A percentile compares a stretch with the other conserved stretches of the same genome.
phyloP scores from a whole-genome alignment of 768 basidiomycete genomes.

The Boletus rubescentipes region DNA sequence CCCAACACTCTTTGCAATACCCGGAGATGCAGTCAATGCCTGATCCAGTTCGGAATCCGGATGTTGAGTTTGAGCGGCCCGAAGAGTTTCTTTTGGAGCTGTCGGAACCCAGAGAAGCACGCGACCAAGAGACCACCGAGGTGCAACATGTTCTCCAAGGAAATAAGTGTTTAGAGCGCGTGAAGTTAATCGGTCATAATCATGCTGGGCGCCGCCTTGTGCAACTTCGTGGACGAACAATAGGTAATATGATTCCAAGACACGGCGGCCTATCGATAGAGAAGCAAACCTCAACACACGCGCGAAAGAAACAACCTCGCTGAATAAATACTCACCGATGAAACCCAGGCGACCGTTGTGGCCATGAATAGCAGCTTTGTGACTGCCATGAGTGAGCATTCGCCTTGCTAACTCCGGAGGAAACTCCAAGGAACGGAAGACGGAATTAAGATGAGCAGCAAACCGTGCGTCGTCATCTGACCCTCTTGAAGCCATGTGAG shows the following conservation, averaged over 20 bases:
- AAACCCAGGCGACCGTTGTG: constrained; percentile 75
- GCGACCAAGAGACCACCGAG: constrained; percentile 70
- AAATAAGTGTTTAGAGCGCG: constrained; percentile 66
- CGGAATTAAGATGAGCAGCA: constrained; percentile 55
- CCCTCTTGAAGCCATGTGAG: not conserved
- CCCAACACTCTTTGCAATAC: constrained; percentile 55
- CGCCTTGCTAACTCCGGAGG: constrained; percentile 68
- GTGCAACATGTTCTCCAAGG: constrained; percentile 72
- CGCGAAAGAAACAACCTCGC: not conserved
- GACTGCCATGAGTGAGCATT: constrained; percentile 77
- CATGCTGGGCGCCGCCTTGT: constrained; percentile 45
- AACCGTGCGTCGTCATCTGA: constrained; percentile 30
- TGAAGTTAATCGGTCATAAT: constrained; percentile 56
- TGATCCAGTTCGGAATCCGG: constrained; percentile 28
- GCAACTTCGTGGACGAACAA: constrained; percentile 65
- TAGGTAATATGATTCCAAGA: constrained; percentile 71
- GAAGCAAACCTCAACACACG: not conserved
- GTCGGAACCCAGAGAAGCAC: constrained; percentile 77
- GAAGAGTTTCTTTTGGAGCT: constrained; percentile 38
- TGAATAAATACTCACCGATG: constrained; percentile 46
- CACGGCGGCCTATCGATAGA: constrained; percentile 60
- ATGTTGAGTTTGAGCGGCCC: constrained; percentile 10
- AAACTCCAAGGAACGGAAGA: constrained; percentile 69
- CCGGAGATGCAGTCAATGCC: constrained; percentile 30
- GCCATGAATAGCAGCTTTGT: constrained; percentile 59